phyloP scores from a whole-genome alignment of 192 early-diverging fungal genomes.

The Coemansia sp. region DNA sequence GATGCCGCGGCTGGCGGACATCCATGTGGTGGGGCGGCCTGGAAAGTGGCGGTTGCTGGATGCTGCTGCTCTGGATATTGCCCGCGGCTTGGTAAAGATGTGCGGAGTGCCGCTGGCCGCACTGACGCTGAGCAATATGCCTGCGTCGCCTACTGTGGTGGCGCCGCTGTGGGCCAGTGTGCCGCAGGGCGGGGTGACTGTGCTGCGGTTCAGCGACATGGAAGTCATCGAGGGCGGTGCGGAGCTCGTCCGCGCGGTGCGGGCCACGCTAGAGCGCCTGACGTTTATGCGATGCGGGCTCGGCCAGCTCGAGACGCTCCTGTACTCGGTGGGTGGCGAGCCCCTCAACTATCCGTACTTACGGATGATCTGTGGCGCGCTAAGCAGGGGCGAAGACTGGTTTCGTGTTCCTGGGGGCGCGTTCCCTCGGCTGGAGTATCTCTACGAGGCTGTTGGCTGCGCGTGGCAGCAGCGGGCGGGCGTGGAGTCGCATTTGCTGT shows the following conservation, averaged over 20 bases:
- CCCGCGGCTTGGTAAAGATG: background rate
- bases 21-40: slow-evolving; percentile 3
- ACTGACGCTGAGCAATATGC: background rate
- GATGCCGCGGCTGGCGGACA: slow-evolving; percentile 1
- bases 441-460: slow-evolving; percentile 9
- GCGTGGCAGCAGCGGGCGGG: slow-evolving; percentile 14
- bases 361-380: slow-evolving; percentile 7
- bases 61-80: background rate
- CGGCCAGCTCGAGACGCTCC: background rate
- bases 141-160: background rate
- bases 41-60: background rate
- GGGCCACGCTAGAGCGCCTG: background rate
- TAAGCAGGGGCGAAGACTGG: background rate
- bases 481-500: slow-evolving; percentile 19
- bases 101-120: background rate
- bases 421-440: slow-evolving; percentile 15
- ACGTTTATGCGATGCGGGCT: slow-evolving; percentile 10
- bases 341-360: slow-evolving; percentile 10
- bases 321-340: background rate
- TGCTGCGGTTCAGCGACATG: slow-evolving; percentile 13
- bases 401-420: slow-evolving; percentile 3
- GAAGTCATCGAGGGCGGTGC: background rate
- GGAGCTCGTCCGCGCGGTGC: background rate
- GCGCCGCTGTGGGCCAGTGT: slow-evolving; percentile 1
- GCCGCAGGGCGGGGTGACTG: background rate